These are phyloP conservation scores for Scedosporium apiospermum DNA, from an alignment of 2,329 filamentous ascomycete species.

Conservation along the genomic window DNA sequence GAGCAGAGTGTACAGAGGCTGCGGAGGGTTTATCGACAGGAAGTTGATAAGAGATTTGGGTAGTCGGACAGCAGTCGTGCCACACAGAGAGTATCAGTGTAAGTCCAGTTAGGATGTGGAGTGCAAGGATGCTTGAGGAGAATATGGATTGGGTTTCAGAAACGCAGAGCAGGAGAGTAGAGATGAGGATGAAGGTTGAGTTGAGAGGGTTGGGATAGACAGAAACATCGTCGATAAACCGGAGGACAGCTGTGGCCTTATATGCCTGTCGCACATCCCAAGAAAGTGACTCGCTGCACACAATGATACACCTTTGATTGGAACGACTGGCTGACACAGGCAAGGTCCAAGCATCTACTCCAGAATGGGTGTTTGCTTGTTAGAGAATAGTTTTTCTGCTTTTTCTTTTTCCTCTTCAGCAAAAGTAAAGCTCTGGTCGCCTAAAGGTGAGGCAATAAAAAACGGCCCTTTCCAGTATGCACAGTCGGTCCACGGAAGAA, in stretches of 20 bases:
- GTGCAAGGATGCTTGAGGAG: background rate
- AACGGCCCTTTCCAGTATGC: slow-evolving; percentile 4
- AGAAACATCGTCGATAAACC: background rate
- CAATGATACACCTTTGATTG: background rate
- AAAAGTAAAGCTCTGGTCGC: background rate
- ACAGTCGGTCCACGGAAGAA: slow-evolving; percentile 1
- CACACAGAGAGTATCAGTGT: no score
- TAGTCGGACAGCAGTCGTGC: no score
- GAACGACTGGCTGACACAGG: background rate
- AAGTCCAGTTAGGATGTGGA: background rate
- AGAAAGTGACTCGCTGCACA: slow-evolving; percentile 1
- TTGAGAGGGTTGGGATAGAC: background rate
- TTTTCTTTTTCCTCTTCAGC: background rate
- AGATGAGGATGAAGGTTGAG: background rate
- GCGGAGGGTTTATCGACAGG: background rate
- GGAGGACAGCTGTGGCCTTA: slow-evolving; percentile 6
- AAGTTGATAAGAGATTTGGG: background rate
- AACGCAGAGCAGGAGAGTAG: no score
- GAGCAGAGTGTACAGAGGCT: background rate
- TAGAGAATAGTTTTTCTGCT: slow-evolving; percentile 1
- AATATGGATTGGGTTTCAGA: background rate
- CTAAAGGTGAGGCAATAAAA: slow-evolving; percentile 4
- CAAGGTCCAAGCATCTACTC: background rate
- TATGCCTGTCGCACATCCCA: slow-evolving; percentile 1
- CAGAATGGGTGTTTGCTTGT: background rate